These are phyloP conservation scores for Oehlia diaphana DNA, from an alignment of 192 early-diverging fungal genomes.

Conservation along the genomic window DNA sequence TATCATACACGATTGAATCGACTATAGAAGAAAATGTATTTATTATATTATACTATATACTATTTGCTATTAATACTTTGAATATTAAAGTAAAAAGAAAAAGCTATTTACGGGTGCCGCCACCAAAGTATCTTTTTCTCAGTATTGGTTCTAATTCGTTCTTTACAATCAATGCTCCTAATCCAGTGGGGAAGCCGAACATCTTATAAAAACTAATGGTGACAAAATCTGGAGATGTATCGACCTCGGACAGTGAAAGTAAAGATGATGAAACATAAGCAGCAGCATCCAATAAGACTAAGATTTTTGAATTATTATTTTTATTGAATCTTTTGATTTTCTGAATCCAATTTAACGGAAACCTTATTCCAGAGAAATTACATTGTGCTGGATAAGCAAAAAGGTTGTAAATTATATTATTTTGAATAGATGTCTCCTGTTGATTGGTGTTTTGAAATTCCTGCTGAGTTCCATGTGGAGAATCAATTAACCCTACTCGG, in stretches of 20 bases:
- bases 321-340: conserved; percentile 40
- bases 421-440: not conserved
- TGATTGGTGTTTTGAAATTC: no score
- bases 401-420: conserved; percentile 46
- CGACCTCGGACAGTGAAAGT: conserved; percentile 52
- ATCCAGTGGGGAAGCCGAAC: conserved; percentile 83
- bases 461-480: no score
- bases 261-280: conserved; percentile 63
- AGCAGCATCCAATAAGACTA: conserved; percentile 79
- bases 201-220: conserved; percentile 86
- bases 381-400: conserved; percentile 83
- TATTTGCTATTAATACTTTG: no score
- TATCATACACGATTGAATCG: not conserved
- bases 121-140: conserved; percentile 72
- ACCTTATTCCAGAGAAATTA: conserved; percentile 77
- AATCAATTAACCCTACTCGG: no score
- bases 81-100: not conserved
- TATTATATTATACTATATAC: no score
- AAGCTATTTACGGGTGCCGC: conserved; percentile 55
- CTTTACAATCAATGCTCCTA: conserved; percentile 74
- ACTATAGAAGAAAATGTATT: not conserved
- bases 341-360: conserved; percentile 60
- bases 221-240: conserved; percentile 63
- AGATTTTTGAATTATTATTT: conserved; percentile 26
- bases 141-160: conserved; percentile 48